Percentiles rank a stretch among this genome's conserved stretches.
These are phyloP conservation scores for Agaricus bisporus DNA, from an alignment of 768 basidiomycete species.

Conservation along the genomic window DNA sequence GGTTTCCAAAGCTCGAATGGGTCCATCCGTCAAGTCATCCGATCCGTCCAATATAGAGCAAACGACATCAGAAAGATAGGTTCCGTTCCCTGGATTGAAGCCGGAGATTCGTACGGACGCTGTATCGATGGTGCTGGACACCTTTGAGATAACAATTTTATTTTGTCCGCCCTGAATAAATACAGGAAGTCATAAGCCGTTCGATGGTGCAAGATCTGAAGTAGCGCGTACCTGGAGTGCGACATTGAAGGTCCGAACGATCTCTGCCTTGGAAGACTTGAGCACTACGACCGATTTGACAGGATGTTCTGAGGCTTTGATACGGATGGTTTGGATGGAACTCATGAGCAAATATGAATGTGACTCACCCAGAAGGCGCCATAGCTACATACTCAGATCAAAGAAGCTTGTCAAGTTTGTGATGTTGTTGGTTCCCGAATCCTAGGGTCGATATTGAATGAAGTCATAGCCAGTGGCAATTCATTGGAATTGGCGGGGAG, in stretches of 20 bases:
- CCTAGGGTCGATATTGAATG: too few relatives aligned
- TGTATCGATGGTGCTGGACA: conserved; percentile 45
- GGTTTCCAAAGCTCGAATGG: conserved; percentile 29
- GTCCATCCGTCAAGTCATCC: conserved; percentile 22
- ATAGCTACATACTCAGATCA: too few relatives aligned
- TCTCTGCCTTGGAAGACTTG: conserved; percentile 49
- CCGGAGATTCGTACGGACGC: conserved; percentile 50
- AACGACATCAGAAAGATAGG: conserved; percentile 51
- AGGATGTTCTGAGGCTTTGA: conserved; percentile 31
- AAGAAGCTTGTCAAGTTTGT: too few relatives aligned
- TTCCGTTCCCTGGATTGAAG: conserved; percentile 25
- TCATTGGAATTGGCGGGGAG: too few relatives aligned
- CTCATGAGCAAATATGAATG: conserved; percentile 1
- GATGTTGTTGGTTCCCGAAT: too few relatives aligned
- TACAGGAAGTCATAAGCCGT: background rate
- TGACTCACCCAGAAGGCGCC: too few relatives aligned
- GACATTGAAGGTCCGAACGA: conserved; percentile 44
- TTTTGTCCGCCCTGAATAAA: conserved; percentile 43
- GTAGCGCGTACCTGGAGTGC: conserved; percentile 38
- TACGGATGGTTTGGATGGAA: conserved; percentile 15
- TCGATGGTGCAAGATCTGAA: background rate
- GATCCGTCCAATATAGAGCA: conserved; percentile 29
- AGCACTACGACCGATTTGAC: conserved; percentile 54
- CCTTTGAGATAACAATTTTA: conserved; percentile 41
- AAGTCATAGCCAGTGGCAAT: too few relatives aligned